Percentiles rank a stretch among this genome's conserved stretches.
Conservation (phyloP, 2,329 filamentous ascomycete species). For the Pseudocercospora macadamiae region DNA sequence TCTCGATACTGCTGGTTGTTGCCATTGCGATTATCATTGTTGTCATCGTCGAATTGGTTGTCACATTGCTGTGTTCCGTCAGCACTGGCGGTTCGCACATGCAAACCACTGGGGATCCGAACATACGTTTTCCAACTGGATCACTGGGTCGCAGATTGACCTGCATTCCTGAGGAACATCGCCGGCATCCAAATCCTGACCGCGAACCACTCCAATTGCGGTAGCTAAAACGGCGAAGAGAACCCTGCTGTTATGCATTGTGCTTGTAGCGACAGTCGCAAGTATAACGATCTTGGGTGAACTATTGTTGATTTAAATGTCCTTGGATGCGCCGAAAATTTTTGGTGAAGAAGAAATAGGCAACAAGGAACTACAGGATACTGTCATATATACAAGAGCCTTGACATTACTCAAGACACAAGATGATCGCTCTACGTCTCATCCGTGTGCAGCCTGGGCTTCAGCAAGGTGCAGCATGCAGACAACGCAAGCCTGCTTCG, state of each 20-base stretch:
- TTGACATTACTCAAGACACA: background rate
- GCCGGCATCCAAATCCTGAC: slow-evolving; percentile 14
- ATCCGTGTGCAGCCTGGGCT: background rate
- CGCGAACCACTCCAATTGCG: slow-evolving; percentile 17
- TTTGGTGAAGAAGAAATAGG: background rate
- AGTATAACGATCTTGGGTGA: background rate
- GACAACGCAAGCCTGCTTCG: slow-evolving; percentile 17
- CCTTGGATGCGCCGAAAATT: background rate
- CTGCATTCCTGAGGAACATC: slow-evolving; percentile 21
- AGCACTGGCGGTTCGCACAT: background rate
- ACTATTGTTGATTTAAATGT: background rate
- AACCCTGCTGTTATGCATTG: slow-evolving; percentile 17
- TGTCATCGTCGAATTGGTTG: slow-evolving; percentile 16
- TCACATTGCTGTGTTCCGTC: slow-evolving; percentile 15
- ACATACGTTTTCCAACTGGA: slow-evolving; percentile 14
- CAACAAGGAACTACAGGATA: background rate
- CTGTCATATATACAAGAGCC: background rate
- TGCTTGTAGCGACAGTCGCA: slow-evolving; percentile 10
- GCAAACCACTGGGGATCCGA: background rate
- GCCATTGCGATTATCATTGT: slow-evolving; percentile 11
- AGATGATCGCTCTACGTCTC: background rate
- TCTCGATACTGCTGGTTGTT: slow-evolving; percentile 16
- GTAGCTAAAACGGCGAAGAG: slow-evolving; percentile 17
- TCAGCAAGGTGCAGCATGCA: slow-evolving; percentile 10
- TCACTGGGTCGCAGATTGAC: slow-evolving; percentile 11